These are phyloP conservation scores for Monosporozyma servazzii DNA, from an alignment of 805 yeast genomes.

Conservation along the genomic window DNA sequence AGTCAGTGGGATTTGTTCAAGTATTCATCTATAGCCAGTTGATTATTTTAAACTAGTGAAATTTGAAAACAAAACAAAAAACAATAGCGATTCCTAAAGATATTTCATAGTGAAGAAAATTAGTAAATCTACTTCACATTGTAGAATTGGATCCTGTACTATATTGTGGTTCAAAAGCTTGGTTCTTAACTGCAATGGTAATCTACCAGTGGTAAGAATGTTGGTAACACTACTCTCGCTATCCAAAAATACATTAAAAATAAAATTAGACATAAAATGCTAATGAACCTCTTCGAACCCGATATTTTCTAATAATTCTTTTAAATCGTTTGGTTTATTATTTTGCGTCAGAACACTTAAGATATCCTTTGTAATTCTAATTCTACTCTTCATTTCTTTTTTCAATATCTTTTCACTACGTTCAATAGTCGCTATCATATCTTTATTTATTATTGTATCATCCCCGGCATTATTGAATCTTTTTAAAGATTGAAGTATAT, in stretches of 20 bases:
- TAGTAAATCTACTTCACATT: no score
- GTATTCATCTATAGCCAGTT: not conserved
- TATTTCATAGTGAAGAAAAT: not conserved
- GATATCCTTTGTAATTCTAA: constrained; percentile 10
- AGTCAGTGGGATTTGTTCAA: no score
- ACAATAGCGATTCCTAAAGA: not conserved
- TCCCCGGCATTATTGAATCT: constrained; percentile 13
- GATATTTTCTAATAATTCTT: constrained; percentile 23
- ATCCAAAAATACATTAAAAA: no score
- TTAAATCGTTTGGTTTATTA: constrained; percentile 10
- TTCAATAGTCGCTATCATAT: constrained; percentile 8
- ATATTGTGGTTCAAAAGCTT: no score
- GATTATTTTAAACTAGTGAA: not conserved
- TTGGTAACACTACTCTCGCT: no score
- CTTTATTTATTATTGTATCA: not conserved
- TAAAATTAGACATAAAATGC: not conserved
- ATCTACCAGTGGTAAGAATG: no score
- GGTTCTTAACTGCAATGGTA: no score
- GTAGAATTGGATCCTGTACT: no score
- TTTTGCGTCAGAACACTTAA: constrained; percentile 10
- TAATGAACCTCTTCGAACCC: constrained; percentile 14
- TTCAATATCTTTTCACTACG: constrained; percentile 8
- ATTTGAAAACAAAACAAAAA: no score
- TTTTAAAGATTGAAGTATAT: not conserved
- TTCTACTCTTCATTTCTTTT: constrained; percentile 9